phyloP scores from a whole-genome alignment of 331 rosid species.

The Quercus phellos region DNA sequence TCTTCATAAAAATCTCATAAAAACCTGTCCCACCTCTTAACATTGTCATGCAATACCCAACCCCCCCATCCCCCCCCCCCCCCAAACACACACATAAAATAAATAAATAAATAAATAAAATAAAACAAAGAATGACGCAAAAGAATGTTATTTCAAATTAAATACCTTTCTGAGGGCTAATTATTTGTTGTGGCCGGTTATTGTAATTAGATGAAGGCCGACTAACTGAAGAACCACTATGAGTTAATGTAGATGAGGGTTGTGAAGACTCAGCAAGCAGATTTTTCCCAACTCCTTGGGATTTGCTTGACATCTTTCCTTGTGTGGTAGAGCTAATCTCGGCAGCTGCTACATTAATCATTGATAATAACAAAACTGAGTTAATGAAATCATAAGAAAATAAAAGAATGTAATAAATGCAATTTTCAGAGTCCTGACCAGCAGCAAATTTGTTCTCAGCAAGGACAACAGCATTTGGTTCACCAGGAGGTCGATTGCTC shows the following conservation, averaged over 20 bases:
- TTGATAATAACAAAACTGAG: background rate
- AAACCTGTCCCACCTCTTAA: background rate
- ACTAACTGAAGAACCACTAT: conserved; percentile 46
- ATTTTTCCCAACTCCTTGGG: conserved; percentile 57
- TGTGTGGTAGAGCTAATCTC: conserved; percentile 52
- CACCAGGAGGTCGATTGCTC: conserved; percentile 41
- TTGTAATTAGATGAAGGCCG: conserved; percentile 75
- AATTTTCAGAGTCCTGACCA: conserved; percentile 39
- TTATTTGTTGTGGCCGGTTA: conserved; percentile 58
- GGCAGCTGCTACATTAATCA: conserved; percentile 40
- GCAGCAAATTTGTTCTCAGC: conserved; percentile 38
- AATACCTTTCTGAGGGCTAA: conserved; percentile 76
- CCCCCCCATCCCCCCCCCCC: too few species aligned
- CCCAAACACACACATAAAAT: too few species aligned
- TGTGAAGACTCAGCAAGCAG: conserved; percentile 42
- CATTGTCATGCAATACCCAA: background rate
- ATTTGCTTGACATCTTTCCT: conserved; percentile 49
- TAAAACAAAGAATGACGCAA: background rate
- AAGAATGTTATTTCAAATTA: background rate
- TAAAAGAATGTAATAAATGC: conserved; percentile 9
- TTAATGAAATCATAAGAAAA: conserved; percentile 21
- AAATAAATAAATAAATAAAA: too few species aligned
- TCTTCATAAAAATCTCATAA: background rate
- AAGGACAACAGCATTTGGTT: conserved; percentile 34
- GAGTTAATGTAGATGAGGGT: conserved; percentile 42